Percentiles rank a stretch among this genome's conserved stretches.
These are phyloP conservation scores for Lactifluus pinguis DNA, from an alignment of 768 basidiomycete genomes.

Conservation along the genomic window DNA sequence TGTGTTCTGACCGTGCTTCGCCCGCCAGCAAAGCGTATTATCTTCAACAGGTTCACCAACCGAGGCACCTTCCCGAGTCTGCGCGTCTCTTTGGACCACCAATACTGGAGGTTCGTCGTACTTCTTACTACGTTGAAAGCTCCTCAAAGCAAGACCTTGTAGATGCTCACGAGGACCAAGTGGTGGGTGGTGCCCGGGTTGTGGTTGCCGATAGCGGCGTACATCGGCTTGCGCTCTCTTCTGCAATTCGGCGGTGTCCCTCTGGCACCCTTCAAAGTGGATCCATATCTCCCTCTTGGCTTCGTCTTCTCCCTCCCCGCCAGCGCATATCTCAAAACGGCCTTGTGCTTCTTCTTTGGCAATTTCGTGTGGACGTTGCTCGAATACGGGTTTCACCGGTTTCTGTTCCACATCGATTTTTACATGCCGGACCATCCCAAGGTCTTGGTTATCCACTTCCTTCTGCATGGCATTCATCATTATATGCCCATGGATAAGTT, in stretches of 20 bases:
- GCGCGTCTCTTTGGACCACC: slow-evolving; percentile 82
- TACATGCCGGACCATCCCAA: slow-evolving; percentile 73
- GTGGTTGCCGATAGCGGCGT: slow-evolving; percentile 82
- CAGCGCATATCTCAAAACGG: slow-evolving; percentile 43
- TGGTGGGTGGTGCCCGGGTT: slow-evolving; percentile 92
- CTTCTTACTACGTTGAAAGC: not conserved
- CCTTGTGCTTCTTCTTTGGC: slow-evolving; percentile 70
- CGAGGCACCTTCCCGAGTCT: slow-evolving; percentile 73
- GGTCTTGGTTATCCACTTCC: slow-evolving; percentile 82
- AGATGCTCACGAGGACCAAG: slow-evolving; percentile 75
- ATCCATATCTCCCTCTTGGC: slow-evolving; percentile 47
- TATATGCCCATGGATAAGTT: slow-evolving; percentile 95
- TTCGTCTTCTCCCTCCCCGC: slow-evolving; percentile 40
- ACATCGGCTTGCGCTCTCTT: slow-evolving; percentile 75
- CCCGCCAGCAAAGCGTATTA: slow-evolving; percentile 80
- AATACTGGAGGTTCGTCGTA: slow-evolving; percentile 59
- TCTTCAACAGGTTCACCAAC: slow-evolving; percentile 93
- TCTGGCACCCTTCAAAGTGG: slow-evolving; percentile 50
- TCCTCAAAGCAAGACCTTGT: not conserved
- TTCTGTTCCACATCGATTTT: slow-evolving; percentile 93
- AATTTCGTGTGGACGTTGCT: slow-evolving; percentile 90
- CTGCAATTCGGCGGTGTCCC: slow-evolving; percentile 62
- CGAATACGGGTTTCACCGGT: slow-evolving; percentile 90
- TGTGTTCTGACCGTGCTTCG: not conserved
- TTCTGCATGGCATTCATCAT: slow-evolving; percentile 93